Conservation (phyloP, 2,329 filamentous ascomycete genomes). For the Fusarium xyrophilum region DNA sequence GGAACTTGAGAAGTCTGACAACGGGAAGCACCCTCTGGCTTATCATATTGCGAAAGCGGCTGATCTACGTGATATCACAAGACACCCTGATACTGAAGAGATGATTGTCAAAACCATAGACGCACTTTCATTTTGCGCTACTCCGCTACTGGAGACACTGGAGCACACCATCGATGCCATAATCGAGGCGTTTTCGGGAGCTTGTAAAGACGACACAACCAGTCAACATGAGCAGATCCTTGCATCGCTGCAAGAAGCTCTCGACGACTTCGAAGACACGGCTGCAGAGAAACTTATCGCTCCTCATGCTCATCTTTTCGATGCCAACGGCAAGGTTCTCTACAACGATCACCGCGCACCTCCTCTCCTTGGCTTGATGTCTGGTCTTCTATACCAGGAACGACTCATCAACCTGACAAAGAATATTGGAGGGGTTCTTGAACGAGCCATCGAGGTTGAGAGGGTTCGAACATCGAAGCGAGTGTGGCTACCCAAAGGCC, state of each 20-base stretch:
- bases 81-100: slow-evolving; percentile 11
- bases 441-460: slow-evolving; percentile 2
- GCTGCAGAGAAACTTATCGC: slow-evolving; percentile 3
- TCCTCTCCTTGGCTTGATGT: slow-evolving; percentile 11
- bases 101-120: slow-evolving; percentile 4
- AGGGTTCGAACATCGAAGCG: background rate
- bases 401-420: slow-evolving; percentile 8
- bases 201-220: background rate
- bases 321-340: slow-evolving; percentile 5
- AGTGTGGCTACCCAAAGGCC: slow-evolving; percentile 6
- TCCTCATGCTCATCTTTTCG: slow-evolving; percentile 12
- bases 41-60: slow-evolving; percentile 19
- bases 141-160: background rate
- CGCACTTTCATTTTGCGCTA: background rate
- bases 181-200: background rate
- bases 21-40: slow-evolving; percentile 2
- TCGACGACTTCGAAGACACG: slow-evolving; percentile 8
- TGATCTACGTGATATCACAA: slow-evolving; percentile 1
- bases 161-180: background rate
- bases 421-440: background rate
- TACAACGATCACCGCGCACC: background rate
- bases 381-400: slow-evolving; percentile 9
- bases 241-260: background rate
- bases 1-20: slow-evolving; percentile 10
- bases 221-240: background rate